phyloP scores from a whole-genome alignment of 371 early-diverging fungal genomes.

The Choanephora cucurbitarum region DNA sequence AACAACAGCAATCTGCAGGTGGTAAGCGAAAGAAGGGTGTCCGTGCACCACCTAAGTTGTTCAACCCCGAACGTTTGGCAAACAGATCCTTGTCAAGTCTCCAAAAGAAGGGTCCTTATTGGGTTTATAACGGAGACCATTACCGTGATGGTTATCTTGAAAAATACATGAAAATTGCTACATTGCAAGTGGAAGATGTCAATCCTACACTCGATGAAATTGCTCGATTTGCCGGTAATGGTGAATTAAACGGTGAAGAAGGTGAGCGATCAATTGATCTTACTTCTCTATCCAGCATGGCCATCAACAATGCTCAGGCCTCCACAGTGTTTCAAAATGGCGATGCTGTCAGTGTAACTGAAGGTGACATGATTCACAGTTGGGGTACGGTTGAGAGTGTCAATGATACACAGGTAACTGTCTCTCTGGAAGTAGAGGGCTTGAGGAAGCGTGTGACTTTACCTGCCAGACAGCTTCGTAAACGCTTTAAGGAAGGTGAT shows the following conservation, averaged over 20 bases:
- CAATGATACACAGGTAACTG: conserved; percentile 62
- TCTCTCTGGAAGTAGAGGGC: conserved; percentile 59
- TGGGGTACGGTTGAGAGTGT: conserved; percentile 80
- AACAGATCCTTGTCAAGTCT: conserved; percentile 49
- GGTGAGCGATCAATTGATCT: conserved; percentile 59
- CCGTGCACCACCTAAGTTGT: conserved; percentile 72
- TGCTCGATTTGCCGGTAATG: conserved; percentile 75
- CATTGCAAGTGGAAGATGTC: conserved; percentile 76
- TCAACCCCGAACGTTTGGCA: conserved; percentile 68
- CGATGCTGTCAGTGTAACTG: conserved; percentile 87
- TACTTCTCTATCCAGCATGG: conserved; percentile 48
- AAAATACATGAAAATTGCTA: conserved; percentile 81
- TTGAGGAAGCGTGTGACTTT: conserved; percentile 49
- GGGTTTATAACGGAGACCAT: conserved; percentile 77
- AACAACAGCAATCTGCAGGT: conserved; percentile 17
- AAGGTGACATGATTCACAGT: conserved; percentile 88
- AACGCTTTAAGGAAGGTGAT: conserved; percentile 88
- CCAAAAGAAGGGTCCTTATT: conserved; percentile 64
- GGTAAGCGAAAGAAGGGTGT: conserved; percentile 61
- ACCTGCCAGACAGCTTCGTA: conserved; percentile 73
- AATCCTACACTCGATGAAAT: conserved; percentile 95
- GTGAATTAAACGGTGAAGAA: conserved; percentile 62
- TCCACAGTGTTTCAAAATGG: conserved; percentile 69
- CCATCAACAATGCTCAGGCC: conserved; percentile 48
- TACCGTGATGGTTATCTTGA: conserved; percentile 91